phyloP scores from a whole-genome alignment of 2,329 filamentous ascomycete genomes.

The Hypoxylon sp. region DNA sequence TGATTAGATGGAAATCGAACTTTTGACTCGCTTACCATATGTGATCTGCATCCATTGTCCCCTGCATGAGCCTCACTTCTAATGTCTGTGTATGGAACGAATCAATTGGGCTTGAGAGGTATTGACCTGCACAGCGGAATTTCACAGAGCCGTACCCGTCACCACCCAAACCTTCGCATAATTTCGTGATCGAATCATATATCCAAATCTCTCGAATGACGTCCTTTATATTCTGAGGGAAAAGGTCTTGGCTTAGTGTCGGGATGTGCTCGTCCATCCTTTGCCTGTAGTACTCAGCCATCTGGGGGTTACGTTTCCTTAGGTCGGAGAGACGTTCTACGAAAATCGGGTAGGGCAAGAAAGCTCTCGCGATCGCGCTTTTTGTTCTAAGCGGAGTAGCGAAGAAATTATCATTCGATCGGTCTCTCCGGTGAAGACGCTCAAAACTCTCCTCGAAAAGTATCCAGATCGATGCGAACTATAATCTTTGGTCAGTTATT shows the following conservation, averaged over 20 bases:
- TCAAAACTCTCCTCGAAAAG: constrained; percentile 38
- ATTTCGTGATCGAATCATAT: constrained; percentile 15
- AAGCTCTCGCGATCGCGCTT: background rate
- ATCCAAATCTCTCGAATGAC: constrained; percentile 36
- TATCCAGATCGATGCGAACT: constrained; percentile 44
- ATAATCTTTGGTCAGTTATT: constrained; percentile 5
- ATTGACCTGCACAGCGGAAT: constrained; percentile 18
- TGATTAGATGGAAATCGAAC: background rate
- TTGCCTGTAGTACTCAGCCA: background rate
- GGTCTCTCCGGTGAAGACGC: constrained; percentile 39
- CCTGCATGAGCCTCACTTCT: constrained; percentile 47
- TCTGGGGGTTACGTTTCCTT: background rate
- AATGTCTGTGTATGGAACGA: constrained; percentile 29
- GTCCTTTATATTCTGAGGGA: background rate
- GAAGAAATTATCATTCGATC: background rate
- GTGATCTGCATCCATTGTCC: constrained; percentile 46
- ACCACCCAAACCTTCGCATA: constrained; percentile 10
- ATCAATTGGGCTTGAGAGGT: background rate
- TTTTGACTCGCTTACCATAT: constrained; percentile 29
- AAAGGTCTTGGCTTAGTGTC: background rate
- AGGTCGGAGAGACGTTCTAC: background rate
- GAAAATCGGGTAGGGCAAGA: too few relatives aligned
- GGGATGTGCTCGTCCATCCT: constrained; percentile 3
- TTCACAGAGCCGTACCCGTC: background rate
- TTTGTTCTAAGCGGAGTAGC: background rate